A percentile compares a stretch with the other conserved stretches of the same genome.
These are phyloP conservation scores for Gossypium stocksii DNA, from an alignment of 345 rosid genomes.

Conservation along the genomic window DNA sequence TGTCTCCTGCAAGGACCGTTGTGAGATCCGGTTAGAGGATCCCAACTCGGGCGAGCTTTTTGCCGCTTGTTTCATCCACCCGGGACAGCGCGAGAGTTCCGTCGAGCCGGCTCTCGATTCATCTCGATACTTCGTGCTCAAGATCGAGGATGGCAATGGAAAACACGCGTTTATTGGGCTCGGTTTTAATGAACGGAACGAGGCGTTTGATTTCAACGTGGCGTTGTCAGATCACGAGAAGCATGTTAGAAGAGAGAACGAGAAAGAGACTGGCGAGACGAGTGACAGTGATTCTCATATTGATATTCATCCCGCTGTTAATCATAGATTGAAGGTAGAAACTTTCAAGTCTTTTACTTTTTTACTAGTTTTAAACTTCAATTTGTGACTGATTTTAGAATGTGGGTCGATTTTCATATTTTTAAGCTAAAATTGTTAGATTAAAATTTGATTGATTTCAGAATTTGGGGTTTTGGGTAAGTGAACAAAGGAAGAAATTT, in stretches of 20 bases:
- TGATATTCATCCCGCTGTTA: slow-evolving; percentile 96
- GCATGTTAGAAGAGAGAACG: slow-evolving; percentile 75
- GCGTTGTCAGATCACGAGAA: slow-evolving; percentile 97
- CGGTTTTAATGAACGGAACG: slow-evolving; percentile 85
- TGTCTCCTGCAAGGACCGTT: slow-evolving; percentile 87
- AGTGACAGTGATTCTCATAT: slow-evolving; percentile 52
- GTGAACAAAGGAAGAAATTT: background rate
- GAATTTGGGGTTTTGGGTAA: background rate
- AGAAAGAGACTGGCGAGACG: slow-evolving; percentile 52
- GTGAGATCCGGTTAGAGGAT: slow-evolving; percentile 98
- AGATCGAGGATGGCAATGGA: slow-evolving; percentile 92
- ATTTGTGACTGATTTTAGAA: background rate
- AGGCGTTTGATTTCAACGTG: slow-evolving; percentile 98
- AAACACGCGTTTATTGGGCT: slow-evolving; percentile 94
- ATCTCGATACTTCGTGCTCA: slow-evolving; percentile 87
- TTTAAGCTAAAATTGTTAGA: background rate
- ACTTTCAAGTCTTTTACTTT: background rate
- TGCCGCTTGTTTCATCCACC: slow-evolving; percentile 88
- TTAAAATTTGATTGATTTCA: background rate
- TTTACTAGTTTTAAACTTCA: background rate
- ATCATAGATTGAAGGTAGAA: slow-evolving; percentile 86
- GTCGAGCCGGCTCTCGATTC: slow-evolving; percentile 99
- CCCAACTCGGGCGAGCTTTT: slow-evolving; percentile 84
- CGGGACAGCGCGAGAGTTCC: slow-evolving; percentile 76
- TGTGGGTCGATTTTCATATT: background rate